Percentiles rank a stretch among this genome's conserved stretches.
Conservation (phyloP, 2,329 filamentous ascomycete species). For the Ophiognomonia clavigignenti-juglandacearum region DNA sequence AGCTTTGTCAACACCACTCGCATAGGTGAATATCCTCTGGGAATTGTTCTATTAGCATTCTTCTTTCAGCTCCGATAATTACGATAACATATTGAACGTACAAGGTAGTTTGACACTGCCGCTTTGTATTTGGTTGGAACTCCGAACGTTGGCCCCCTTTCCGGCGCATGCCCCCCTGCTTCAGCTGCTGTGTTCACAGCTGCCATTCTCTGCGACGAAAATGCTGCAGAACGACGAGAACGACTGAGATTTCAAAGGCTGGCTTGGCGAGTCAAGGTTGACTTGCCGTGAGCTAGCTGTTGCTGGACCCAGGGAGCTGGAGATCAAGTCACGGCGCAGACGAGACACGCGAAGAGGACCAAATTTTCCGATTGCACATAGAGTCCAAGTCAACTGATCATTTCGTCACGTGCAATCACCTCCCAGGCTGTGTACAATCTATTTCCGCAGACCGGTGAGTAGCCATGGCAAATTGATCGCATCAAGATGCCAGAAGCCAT, state of each 20-base stretch:
- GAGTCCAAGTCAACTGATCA: too few relatives aligned
- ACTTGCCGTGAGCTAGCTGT: too few relatives aligned
- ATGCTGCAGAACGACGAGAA: too few relatives aligned
- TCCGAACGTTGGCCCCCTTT: neutral
- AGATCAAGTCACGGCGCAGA: too few relatives aligned
- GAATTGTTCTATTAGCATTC: constrained; percentile 15
- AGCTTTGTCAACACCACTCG: constrained; percentile 44
- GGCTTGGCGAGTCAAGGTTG: neutral
- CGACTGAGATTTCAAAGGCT: neutral
- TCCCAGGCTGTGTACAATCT: too few relatives aligned
- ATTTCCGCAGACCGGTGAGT: too few relatives aligned
- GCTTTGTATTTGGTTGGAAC: constrained; percentile 5
- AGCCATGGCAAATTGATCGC: too few relatives aligned
- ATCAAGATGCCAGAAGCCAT: too few relatives aligned
- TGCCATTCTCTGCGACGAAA: neutral
- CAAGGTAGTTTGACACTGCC: constrained; percentile 2
- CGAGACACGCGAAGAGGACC: too few relatives aligned
- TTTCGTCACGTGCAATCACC: too few relatives aligned
- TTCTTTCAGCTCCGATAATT: neutral
- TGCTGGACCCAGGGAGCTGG: too few relatives aligned
- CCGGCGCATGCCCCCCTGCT: neutral
- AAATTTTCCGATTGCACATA: too few relatives aligned
- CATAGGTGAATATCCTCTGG: constrained; percentile 46
- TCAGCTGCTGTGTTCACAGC: neutral
- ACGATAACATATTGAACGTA: neutral